Evolutionary conservation across 306 rosid species (phyloP).

Genomic region (Comarum palustre): DNA sequence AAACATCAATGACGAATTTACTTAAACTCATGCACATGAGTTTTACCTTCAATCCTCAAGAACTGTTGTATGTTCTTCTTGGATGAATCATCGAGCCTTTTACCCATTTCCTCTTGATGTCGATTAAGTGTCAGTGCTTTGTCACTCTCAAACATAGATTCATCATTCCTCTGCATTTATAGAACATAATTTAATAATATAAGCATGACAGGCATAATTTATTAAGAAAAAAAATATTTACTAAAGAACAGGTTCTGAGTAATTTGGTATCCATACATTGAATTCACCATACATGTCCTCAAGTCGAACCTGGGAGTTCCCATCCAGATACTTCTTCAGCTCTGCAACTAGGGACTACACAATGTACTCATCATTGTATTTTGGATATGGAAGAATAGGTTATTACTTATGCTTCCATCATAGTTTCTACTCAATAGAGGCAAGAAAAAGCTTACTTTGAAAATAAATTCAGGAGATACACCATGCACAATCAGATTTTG

Average conservation of each 20-base stretch:
- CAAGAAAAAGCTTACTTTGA: constrained; percentile 40
- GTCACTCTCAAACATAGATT: constrained; percentile 32
- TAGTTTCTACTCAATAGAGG: not conserved
- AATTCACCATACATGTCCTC: constrained; percentile 52
- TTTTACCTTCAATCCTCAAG: constrained; percentile 50
- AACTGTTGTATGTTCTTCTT: constrained; percentile 29
- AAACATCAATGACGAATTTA: not conserved
- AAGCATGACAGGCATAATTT: not conserved
- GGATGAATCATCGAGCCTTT: constrained; percentile 13
- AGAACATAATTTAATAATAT: not conserved
- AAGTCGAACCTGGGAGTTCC: constrained; percentile 32
- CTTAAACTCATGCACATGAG: not conserved
- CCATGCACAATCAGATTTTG: constrained; percentile 54
- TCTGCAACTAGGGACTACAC: constrained; percentile 47
- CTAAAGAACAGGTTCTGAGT: not conserved
- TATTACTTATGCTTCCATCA: not conserved
- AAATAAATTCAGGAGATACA: constrained; percentile 54
- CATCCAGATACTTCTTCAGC: constrained; percentile 39
- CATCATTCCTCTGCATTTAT: constrained; percentile 41
- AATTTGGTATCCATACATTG: constrained; percentile 37
- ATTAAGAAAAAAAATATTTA: not conserved
- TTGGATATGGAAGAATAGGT: not conserved
- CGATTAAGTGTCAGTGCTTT: constrained; percentile 23
- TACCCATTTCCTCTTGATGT: constrained; percentile 2
- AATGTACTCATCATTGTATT: not conserved